phyloP scores from a whole-genome alignment of 768 basidiomycete genomes.

The Leucosporidium creatinivorum region DNA sequence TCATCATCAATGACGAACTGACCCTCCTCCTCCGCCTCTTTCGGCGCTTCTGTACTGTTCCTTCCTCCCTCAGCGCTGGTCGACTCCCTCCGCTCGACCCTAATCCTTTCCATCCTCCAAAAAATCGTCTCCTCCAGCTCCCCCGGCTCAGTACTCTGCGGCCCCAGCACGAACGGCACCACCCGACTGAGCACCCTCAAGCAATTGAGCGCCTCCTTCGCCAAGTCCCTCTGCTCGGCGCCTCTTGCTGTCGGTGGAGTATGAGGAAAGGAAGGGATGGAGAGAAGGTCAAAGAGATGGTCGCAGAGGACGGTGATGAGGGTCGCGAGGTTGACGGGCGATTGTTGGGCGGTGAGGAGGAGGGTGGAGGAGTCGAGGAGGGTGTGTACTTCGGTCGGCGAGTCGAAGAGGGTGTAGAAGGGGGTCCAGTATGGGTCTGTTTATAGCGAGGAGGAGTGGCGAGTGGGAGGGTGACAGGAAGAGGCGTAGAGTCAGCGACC shows the following conservation, averaged over 20 bases:
- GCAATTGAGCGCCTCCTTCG: conserved; percentile 76
- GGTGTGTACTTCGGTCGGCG: conserved; percentile 9
- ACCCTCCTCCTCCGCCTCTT: conserved; percentile 8
- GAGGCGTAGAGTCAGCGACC: background rate
- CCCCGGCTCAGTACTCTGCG: conserved; percentile 45
- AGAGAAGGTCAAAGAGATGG: conserved; percentile 14
- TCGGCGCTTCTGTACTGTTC: conserved; percentile 8
- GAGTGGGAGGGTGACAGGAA: background rate
- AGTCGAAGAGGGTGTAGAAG: conserved; percentile 16
- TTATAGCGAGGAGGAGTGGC: background rate
- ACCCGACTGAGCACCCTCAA: conserved; percentile 82
- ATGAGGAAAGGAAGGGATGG: conserved; percentile 10
- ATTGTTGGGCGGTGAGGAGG: conserved; percentile 1
- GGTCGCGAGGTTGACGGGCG: conserved; percentile 20
- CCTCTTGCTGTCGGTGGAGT: background rate
- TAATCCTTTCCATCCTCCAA: conserved; percentile 62
- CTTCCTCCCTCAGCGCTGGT: conserved; percentile 26
- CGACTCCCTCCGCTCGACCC: conserved; percentile 39
- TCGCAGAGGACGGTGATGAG: conserved; percentile 18
- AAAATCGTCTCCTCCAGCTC: conserved; percentile 71
- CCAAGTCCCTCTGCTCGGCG: conserved; percentile 49
- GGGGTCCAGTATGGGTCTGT: conserved; percentile 28
- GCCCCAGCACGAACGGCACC: conserved; percentile 78
- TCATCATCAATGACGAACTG: conserved; percentile 82
- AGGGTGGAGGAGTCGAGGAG: conserved; percentile 22